Base-by-base conservation (phyloP, 2,329 filamentous ascomycete genomes). In the Fusarium sarcochroum region DNA sequence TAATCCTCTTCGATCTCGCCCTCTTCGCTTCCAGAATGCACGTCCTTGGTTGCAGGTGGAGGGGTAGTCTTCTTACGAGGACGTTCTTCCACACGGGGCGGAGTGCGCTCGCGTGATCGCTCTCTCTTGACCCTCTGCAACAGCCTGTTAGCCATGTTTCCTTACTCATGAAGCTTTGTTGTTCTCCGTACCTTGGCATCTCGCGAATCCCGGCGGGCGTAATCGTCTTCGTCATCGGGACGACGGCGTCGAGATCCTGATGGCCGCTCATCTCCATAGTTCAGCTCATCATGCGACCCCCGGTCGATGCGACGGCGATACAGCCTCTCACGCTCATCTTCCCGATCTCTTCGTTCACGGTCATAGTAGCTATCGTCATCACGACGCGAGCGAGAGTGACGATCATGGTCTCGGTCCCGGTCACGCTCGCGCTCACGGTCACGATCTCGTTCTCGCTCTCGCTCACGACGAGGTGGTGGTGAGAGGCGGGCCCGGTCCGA, bases 1-100 rank as follows among this genome's bases (percentile, higher is more conserved):
- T 82, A 89, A 72, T 89, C 87, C 84, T 98, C 94, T 80, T 97
- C 96, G 73, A 99, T 98, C 83, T 99, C 96, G 52, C 96, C 96
- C 80, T 99, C 96, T 81, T 99, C 96, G 76, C 94, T 98, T 53
- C 96, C 96, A 61, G 85, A 87, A 47, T 85, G 83, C 51, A 89
- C 84, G 69, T 92, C 89, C 74, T 82, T 82, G 37, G 73, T 74
- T 40, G 58, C 27, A 54, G 75, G 69, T 25, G 83, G 83, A 41
- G 87, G 86, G 49, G 86, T n/a, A n/a, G n/a, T 87, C 79, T 84
- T 90, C 78, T 85, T 86, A 77, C 85, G 86, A 75, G 84, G 83
- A 76, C 82, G 83, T 69, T 76, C 78, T 75, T 90, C 88, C 32
- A 35, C 32, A 76, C 84, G 85, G 71, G 83, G 84, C 71, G 86